A percentile compares a stretch with the other conserved stretches of the same genome.
Evolutionary conservation across 73 alveolate species (phyloP).

Genomic region (Halteria grandinella): DNA sequence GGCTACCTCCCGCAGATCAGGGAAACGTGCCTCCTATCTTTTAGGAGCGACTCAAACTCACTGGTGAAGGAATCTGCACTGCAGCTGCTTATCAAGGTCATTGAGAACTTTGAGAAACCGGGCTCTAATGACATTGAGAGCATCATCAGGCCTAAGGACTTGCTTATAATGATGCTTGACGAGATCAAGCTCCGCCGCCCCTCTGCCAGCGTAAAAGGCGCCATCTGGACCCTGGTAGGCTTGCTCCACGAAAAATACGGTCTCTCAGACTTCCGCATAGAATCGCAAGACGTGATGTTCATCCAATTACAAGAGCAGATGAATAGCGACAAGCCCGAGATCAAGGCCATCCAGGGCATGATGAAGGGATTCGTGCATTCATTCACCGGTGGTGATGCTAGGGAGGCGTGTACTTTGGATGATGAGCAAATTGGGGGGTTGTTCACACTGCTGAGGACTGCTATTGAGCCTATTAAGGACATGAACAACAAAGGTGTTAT

Average conservation of each 20-base stretch:
- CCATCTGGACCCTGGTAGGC: constrained; percentile 69
- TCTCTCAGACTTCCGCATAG: constrained; percentile 39
- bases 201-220: constrained; percentile 68
- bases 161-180: constrained; percentile 47
- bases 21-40: constrained; percentile 56
- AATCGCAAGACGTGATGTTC: constrained; percentile 60
- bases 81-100: constrained; percentile 47
- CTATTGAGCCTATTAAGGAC: constrained; percentile 44
- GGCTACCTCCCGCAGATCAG: constrained; percentile 44
- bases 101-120: constrained; percentile 26
- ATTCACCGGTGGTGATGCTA: constrained; percentile 24
- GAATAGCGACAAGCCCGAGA: constrained; percentile 64
- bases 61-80: constrained; percentile 63
- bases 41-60: constrained; percentile 51
- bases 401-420: constrained; percentile 38
- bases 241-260: constrained; percentile 60
- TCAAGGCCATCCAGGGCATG: constrained; percentile 65
- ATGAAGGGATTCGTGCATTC: constrained; percentile 54
- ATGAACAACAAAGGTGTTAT: constrained; percentile 46
- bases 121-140: constrained; percentile 44
- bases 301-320: constrained; percentile 36
- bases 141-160: constrained; percentile 51
- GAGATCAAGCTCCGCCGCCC: constrained; percentile 68
- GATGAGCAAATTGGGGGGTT: constrained; percentile 35
- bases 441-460: constrained; percentile 7